Evolutionary conservation across 1,284 basidiomycete species (phyloP).

Genomic region (Moesziomyces sp.): DNA sequence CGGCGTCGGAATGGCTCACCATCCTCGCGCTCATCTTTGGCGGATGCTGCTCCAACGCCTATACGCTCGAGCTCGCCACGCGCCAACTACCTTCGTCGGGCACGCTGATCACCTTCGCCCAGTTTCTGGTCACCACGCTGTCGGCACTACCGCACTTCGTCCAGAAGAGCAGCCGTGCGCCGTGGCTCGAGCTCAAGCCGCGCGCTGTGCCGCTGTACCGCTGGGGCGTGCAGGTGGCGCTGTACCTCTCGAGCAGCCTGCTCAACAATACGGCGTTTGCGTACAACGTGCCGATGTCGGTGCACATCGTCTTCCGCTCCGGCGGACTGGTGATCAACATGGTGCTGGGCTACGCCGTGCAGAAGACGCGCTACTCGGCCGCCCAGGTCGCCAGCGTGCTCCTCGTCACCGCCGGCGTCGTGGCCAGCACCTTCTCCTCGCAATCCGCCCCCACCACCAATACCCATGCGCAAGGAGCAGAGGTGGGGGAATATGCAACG

Average conservation of each 20-base stretch:
- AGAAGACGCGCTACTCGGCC: slow-evolving; percentile 64
- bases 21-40: slow-evolving; percentile 65
- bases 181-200: slow-evolving; percentile 17
- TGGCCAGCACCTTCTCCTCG: slow-evolving; percentile 81
- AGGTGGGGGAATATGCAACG: slow-evolving; percentile 72
- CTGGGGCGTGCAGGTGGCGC: slow-evolving; percentile 82
- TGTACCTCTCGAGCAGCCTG: slow-evolving; percentile 83
- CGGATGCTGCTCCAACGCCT: slow-evolving; percentile 66
- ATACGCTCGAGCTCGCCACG: slow-evolving; percentile 60
- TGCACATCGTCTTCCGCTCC: slow-evolving; percentile 93
- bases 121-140: slow-evolving; percentile 60
- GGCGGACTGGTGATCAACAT: slow-evolving; percentile 87
- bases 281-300: slow-evolving; percentile 83
- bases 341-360: slow-evolving; percentile 77
- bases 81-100: slow-evolving; percentile 54
- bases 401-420: slow-evolving; percentile 82
- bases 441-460: slow-evolving; percentile 51
- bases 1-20: slow-evolving; percentile 48
- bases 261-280: slow-evolving; percentile 92
- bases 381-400: slow-evolving; percentile 73
- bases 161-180: slow-evolving; percentile 3
- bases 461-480: neutral
- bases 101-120: slow-evolving; percentile 63
- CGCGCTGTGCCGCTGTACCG: slow-evolving; percentile 76
- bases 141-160: slow-evolving; percentile 52